These are phyloP conservation scores for Rhizopus microsporus DNA, from an alignment of 371 early-diverging fungal genomes.

Conservation along the genomic window DNA sequence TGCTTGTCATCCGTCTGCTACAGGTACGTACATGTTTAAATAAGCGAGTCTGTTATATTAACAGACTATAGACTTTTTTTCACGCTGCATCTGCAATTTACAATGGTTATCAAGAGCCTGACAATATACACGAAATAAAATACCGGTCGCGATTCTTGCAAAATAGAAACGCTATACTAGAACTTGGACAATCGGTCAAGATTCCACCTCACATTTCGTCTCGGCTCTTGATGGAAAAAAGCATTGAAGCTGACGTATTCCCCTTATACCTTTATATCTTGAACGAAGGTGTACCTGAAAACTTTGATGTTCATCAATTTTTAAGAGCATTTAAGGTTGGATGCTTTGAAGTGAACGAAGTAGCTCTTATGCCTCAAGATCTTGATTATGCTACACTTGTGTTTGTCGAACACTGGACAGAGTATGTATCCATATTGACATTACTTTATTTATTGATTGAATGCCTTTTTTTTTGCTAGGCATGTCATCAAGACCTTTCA, in stretches of 20 bases:
- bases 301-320: constrained; percentile 31
- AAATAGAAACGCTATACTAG: constrained; percentile 31
- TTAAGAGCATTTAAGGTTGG: constrained; percentile 36
- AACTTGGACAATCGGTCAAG: constrained; percentile 33
- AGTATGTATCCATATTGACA: constrained; percentile 21
- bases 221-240: constrained; percentile 53
- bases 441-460: neutral
- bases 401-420: constrained; percentile 48
- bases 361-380: constrained; percentile 33
- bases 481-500: constrained; percentile 37
- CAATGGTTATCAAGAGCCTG: constrained; percentile 16
- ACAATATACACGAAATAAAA: constrained; percentile 10
- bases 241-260: constrained; percentile 59
- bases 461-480: constrained; percentile 18
- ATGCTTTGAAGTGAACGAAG: constrained; percentile 41
- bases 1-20: constrained; percentile 40
- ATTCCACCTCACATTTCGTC: constrained; percentile 29
- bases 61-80: constrained; percentile 33
- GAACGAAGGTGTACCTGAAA: constrained; percentile 27
- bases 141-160: constrained; percentile 19
- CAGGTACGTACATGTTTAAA: constrained; percentile 33
- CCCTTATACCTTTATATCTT: constrained; percentile 45
- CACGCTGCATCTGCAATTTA: constrained; percentile 41
- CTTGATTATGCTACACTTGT: constrained; percentile 33
- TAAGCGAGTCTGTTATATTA: neutral